A percentile compares a stretch with the other conserved stretches of the same genome.
These are phyloP conservation scores for Penicillium salamii DNA, from an alignment of 495 filamentous ascomycete genomes.

Conservation along the genomic window DNA sequence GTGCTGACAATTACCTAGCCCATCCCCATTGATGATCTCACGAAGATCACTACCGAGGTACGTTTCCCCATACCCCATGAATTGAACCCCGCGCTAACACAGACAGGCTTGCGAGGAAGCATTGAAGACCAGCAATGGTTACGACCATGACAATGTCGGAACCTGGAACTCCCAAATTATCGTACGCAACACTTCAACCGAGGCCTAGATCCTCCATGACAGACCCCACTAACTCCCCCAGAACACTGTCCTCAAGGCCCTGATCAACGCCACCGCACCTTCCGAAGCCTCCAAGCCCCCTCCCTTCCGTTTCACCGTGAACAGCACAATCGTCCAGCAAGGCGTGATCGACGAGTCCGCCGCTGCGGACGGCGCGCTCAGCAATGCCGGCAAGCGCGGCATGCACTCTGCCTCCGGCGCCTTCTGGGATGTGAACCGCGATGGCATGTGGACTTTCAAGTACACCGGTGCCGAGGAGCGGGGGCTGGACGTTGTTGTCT, in stretches of 20 bases:
- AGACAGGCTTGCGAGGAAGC: conserved; percentile 77
- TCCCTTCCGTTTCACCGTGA: conserved; percentile 86
- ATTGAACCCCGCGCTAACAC: conserved; percentile 1
- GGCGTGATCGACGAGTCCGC: conserved; percentile 43
- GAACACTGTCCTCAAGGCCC: conserved; percentile 80
- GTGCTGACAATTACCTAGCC: conserved; percentile 52
- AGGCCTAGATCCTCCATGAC: not conserved
- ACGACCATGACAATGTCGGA: conserved; percentile 77
- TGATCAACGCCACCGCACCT: conserved; percentile 79
- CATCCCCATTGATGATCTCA: conserved; percentile 69
- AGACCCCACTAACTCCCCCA: conserved; percentile 28
- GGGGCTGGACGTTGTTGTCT: conserved; percentile 90
- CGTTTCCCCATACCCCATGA: conserved; percentile 17
- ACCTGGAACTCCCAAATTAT: conserved; percentile 91
- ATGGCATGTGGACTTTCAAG: conserved; percentile 98
- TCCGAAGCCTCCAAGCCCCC: conserved; percentile 42
- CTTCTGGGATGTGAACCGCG: conserved; percentile 96
- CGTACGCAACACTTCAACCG: conserved; percentile 48
- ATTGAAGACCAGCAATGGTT: conserved; percentile 65
- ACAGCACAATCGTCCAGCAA: conserved; percentile 98
- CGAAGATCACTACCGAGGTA: conserved; percentile 82
- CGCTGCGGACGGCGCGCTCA: conserved; percentile 34
- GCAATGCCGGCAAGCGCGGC: conserved; percentile 73
- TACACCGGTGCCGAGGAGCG: conserved; percentile 78
- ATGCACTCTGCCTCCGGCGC: conserved; percentile 96